A percentile compares a stretch with the other conserved stretches of the same genome.
Conservation (phyloP, 2,329 filamentous ascomycete species). For the Verruconis gallopava region DNA sequence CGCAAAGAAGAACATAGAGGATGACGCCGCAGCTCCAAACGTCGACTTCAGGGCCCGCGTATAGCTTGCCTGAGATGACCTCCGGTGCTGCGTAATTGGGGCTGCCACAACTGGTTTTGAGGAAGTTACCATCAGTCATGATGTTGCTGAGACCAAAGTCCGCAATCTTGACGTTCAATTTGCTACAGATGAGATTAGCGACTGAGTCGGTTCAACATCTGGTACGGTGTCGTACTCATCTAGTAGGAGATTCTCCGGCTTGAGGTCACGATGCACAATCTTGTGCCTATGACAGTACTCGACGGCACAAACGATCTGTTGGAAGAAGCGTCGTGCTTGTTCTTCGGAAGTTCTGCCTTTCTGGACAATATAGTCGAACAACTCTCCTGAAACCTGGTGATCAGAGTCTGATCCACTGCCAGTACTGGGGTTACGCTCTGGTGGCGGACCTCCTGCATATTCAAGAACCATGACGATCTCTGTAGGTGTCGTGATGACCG, state of each 20-base stretch:
- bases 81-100: slow-evolving; percentile 97
- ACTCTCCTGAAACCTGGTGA: slow-evolving; percentile 42
- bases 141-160: slow-evolving; percentile 98
- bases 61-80: slow-evolving; percentile 94
- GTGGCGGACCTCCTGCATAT: slow-evolving; percentile 57
- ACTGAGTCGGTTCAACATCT: background rate
- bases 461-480: slow-evolving; percentile 99
- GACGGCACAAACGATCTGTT: slow-evolving; percentile 96
- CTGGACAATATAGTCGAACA: slow-evolving; percentile 97
- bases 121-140: slow-evolving; percentile 98
- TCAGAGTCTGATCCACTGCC: background rate
- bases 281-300: slow-evolving; percentile 99
- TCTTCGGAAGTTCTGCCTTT: slow-evolving; percentile 83
- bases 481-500: slow-evolving; percentile 83
- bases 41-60: slow-evolving; percentile 93
- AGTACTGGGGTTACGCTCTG: background rate
- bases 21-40: slow-evolving; percentile 97
- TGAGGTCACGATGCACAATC: slow-evolving; percentile 94
- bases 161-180: slow-evolving; percentile 97
- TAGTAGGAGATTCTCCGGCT: slow-evolving; percentile 90
- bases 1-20: slow-evolving; percentile 51
- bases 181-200: slow-evolving; percentile 18
- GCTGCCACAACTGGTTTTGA: slow-evolving; percentile 96
- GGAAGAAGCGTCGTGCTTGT: slow-evolving; percentile 94
- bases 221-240: slow-evolving; percentile 47